Conservation (phyloP, 176 grass and related monocot species). For the Lolium perenne region DNA sequence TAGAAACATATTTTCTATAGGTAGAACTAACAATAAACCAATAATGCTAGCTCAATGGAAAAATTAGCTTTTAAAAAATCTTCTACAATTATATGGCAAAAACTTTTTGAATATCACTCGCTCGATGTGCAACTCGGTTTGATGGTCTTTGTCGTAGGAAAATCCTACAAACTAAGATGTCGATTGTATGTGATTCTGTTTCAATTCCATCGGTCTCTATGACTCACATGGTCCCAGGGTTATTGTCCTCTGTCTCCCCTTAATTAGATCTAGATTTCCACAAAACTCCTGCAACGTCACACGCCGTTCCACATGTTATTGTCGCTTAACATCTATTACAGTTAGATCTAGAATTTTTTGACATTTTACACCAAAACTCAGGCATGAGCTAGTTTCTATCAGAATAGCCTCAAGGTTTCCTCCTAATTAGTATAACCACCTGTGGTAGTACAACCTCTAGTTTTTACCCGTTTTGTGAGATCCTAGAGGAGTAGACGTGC, state of each 20-base stretch:
- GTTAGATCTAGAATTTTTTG: not conserved
- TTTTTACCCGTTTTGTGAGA: slow-evolving; percentile 47
- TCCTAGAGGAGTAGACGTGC: slow-evolving; percentile 8
- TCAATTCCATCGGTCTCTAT: too few relatives aligned
- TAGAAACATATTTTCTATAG: too few relatives aligned
- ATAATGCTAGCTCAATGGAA: too few relatives aligned
- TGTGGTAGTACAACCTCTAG: slow-evolving; percentile 13
- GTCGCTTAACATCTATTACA: too few relatives aligned
- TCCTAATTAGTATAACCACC: not conserved
- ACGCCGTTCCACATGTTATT: too few relatives aligned
- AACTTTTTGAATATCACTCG: too few relatives aligned
- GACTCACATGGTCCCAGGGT: not conserved
- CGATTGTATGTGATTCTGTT: not conserved
- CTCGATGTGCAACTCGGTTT: too few relatives aligned
- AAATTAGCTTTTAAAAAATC: too few relatives aligned
- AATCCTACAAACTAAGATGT: not conserved
- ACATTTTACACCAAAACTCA: not conserved
- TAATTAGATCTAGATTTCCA: not conserved
- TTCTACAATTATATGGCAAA: too few relatives aligned
- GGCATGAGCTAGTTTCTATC: not conserved
- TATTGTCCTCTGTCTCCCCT: not conserved
- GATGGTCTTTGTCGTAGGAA: too few relatives aligned
- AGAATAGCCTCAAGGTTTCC: not conserved
- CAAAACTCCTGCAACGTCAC: not conserved
- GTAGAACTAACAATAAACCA: too few relatives aligned